Conservation (phyloP, 805 yeast genomes). For the Cyberlindnera euphorbiiphila region DNA sequence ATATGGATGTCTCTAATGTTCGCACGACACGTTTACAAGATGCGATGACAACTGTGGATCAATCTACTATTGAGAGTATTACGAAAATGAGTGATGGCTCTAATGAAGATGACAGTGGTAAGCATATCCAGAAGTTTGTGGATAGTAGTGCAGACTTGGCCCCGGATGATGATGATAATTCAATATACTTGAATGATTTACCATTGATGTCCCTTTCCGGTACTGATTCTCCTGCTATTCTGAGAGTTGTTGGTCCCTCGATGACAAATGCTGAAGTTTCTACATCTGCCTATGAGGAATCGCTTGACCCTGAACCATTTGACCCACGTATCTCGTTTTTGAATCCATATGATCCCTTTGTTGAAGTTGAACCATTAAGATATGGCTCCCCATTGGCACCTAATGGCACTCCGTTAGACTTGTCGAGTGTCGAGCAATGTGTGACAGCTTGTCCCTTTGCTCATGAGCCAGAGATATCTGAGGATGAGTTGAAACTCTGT, state of each 20-base stretch:
- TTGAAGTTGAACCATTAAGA: slow-evolving; percentile 19
- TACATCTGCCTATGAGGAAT: too few relatives aligned
- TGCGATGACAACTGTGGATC: too few relatives aligned
- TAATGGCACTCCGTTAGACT: slow-evolving; percentile 20
- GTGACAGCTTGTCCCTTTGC: slow-evolving; percentile 13
- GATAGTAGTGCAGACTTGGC: slow-evolving; percentile 4
- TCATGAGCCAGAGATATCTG: slow-evolving; percentile 4
- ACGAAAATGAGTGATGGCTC: slow-evolving; percentile 1
- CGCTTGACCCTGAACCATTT: not conserved
- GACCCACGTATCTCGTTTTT: slow-evolving; percentile 14
- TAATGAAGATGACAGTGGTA: slow-evolving; percentile 5
- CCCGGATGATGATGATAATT: slow-evolving; percentile 2
- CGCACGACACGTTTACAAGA: too few relatives aligned
- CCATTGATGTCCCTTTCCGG: slow-evolving; percentile 6
- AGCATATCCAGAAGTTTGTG: slow-evolving; percentile 1
- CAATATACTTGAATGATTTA: slow-evolving; percentile 2
- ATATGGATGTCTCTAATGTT: too few relatives aligned
- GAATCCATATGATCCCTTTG: slow-evolving; percentile 17
- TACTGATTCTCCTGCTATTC: not conserved
- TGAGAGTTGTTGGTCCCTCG: not conserved
- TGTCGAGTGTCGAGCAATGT: slow-evolving; percentile 17
- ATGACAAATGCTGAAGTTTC: slow-evolving; percentile 7
- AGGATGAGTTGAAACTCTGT: slow-evolving; percentile 23
- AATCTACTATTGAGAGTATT: too few relatives aligned
- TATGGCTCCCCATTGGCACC: slow-evolving; percentile 22